Evolutionary conservation across 1,139 yeast species (phyloP).

Genomic region (Candida tropicalis): DNA sequence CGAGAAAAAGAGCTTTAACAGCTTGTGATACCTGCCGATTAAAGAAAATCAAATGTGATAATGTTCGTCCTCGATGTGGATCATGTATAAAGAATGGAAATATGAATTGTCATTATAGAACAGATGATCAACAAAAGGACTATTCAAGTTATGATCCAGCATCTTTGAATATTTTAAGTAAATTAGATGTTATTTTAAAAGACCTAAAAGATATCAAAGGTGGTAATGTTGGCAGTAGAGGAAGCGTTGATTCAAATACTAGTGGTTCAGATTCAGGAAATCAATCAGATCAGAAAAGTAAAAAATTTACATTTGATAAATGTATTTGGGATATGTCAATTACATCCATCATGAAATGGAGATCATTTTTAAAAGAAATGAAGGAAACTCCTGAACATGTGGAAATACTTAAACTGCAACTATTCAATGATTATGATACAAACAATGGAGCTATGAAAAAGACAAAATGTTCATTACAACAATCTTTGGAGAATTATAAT

Average conservation of each 20-base stretch:
- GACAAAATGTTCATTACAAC: conserved; percentile 15
- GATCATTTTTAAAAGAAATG: conserved; percentile 23
- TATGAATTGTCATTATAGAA: conserved; percentile 33
- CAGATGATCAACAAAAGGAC: conserved; percentile 32
- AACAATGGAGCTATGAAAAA: conserved; percentile 10
- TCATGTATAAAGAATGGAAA: conserved; percentile 45
- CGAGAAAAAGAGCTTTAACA: conserved; percentile 44
- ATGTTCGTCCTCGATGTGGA: conserved; percentile 52
- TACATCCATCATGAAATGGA: conserved; percentile 42
- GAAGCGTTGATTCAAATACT: neutral
- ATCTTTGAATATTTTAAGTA: conserved; percentile 27
- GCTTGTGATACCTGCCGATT: conserved; percentile 53
- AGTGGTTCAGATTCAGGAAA: neutral
- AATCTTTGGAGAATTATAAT: conserved; percentile 19
- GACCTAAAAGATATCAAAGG: conserved; percentile 27
- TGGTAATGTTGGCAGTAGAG: neutral
- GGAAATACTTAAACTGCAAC: conserved; percentile 16
- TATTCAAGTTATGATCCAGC: conserved; percentile 29
- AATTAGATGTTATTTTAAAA: conserved; percentile 33
- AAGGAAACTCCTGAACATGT: conserved; percentile 20
- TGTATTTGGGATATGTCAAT: conserved; percentile 46
- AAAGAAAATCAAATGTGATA: conserved; percentile 55
- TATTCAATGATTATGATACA: conserved; percentile 23
- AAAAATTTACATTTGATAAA: conserved; percentile 17
- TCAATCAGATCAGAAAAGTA: neutral